Evolutionary conservation across 129 eudicot species (phyloP), one percentile per base, ranked within the genome.

Genomic region (Escallonia herrerae): DNA sequence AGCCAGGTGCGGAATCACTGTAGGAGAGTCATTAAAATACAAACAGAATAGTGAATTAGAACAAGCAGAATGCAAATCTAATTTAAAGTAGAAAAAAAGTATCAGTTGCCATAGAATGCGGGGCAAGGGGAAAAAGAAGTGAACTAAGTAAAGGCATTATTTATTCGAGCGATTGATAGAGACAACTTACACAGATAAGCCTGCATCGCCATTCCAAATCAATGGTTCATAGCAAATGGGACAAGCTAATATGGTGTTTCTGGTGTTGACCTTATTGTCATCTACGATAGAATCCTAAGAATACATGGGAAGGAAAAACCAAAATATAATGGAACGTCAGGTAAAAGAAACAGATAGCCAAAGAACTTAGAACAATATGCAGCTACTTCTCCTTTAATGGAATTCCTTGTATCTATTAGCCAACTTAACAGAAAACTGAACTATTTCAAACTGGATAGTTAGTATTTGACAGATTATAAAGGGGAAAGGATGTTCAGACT

Each of bases 171-270:
- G 5, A 56, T 11, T 39, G 14, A 38, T 4, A 72, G 50, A 46
- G 51, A 7, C 5, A 74, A 77, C 95, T 93, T 73, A 93, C 99
- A 86, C 77, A 7, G 95, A 88, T 63, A 84, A 74, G 15, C 65
- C 63, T 38, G 86, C 75, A 40, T 66, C 82, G 40, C 83, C 84
- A 58, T 63, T 76, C 84, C 82, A 81, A 60, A 56, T 71, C 61
- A 93, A 68, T 60, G 70, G 72, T 43, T 79, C 82, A 74, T 74
- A 83, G 74, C 98, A 93, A 56, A 88, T 76, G 38, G 98, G 95
- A 78, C 96, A 93, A 65, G 90, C 95, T 62, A 88, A 71, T 58
- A 76, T 46, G 61, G 70, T 65, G 68, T 76, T 74, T 41, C 72
- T 74, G 62, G 62, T 56, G 63, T 67, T 64, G 41, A 56, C 49